Conservation (phyloP, 2,329 filamentous ascomycete species). For the Ascochyta clinopodiicola region DNA sequence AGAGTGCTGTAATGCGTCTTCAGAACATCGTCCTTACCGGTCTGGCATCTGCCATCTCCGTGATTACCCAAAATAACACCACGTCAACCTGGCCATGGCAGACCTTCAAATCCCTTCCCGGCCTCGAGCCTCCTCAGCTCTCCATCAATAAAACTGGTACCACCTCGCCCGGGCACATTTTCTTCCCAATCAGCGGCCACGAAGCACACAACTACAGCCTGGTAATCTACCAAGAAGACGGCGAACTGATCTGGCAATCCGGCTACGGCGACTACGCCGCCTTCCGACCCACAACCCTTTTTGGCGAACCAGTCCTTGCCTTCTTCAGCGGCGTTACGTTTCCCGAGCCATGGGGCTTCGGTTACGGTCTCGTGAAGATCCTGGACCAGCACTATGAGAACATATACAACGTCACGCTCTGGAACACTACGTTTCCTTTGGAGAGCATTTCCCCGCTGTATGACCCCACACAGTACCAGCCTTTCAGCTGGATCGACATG, state of each 20-base stretch:
- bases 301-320: conserved; percentile 6
- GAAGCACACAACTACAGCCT: conserved; percentile 15
- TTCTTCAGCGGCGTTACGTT: not conserved
- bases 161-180: conserved; percentile 6
- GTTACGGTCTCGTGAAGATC: not conserved
- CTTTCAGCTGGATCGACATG: conserved; percentile 16
- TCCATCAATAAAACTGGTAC: conserved; percentile 3
- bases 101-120: conserved; percentile 14
- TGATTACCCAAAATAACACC: not conserved
- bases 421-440: conserved; percentile 3
- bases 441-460: conserved; percentile 12
- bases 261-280: conserved; percentile 10
- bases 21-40: not conserved
- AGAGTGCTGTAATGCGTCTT: not conserved
- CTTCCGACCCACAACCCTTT: conserved; percentile 1
- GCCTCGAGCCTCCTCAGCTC: conserved; percentile 12
- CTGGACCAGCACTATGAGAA: not conserved
- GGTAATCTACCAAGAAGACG: conserved; percentile 6
- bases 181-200: conserved; percentile 11
- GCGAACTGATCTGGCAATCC: conserved; percentile 8
- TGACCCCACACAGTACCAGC: conserved; percentile 11
- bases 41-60: not conserved
- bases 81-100: conserved; percentile 14
- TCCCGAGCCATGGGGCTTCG: not conserved
- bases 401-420: conserved; percentile 8